These are phyloP conservation scores for Apocynum venetum DNA, from an alignment of 257 asterid species.

Conservation along the genomic window DNA sequence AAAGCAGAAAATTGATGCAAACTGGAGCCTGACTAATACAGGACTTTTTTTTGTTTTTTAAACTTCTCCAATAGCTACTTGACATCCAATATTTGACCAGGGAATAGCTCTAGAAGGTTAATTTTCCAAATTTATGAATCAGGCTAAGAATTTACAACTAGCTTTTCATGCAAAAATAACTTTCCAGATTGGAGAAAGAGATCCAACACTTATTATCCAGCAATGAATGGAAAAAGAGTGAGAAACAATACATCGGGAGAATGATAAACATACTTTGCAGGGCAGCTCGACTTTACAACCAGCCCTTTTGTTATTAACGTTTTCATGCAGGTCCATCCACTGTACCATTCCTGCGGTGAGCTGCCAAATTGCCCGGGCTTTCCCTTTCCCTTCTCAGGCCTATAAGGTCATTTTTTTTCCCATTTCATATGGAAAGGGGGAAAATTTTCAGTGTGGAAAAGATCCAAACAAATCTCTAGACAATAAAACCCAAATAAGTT, in stretches of 20 bases:
- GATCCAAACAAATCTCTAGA: neutral
- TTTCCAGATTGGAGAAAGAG: no score
- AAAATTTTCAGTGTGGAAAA: neutral
- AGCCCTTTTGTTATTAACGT: constrained; percentile 72
- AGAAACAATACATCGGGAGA: neutral
- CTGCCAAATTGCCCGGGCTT: constrained; percentile 74
- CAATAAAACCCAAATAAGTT: neutral
- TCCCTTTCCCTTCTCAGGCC: constrained; percentile 86
- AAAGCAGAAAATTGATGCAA: neutral
- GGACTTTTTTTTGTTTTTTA: neutral
- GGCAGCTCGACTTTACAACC: constrained; percentile 92
- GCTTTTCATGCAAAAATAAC: neutral
- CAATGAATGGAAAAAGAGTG: neutral
- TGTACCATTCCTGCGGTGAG: constrained; percentile 91
- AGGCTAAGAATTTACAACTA: neutral
- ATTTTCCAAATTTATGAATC: neutral
- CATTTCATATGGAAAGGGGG: neutral
- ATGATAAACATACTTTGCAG: constrained; percentile 71
- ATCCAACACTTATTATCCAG: neutral
- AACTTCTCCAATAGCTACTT: neutral
- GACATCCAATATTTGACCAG: neutral
- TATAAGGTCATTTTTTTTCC: constrained; percentile 15
- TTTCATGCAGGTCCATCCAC: constrained; percentile 96
- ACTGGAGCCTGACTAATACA: neutral
- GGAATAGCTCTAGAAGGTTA: neutral